Percentiles rank a stretch among this genome's conserved stretches.
phyloP scores from a whole-genome alignment of 164 flowering plant genomes.

The Stephania japonica region DNA sequence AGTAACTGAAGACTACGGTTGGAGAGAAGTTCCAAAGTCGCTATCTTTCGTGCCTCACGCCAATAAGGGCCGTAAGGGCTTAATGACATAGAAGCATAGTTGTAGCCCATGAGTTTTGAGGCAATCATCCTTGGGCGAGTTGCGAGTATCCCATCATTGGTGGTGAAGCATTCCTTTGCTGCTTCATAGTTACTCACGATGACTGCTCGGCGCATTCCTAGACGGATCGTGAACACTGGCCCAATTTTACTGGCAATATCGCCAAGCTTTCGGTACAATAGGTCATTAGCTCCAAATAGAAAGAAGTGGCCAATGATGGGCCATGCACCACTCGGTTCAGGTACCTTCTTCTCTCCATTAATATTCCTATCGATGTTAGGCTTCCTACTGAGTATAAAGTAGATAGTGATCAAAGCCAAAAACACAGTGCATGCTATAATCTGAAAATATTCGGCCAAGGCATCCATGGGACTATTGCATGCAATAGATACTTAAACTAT shows the following conservation, averaged over 20 bases:
- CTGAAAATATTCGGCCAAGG: too few species aligned
- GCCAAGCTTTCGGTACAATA: neutral
- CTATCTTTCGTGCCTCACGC: conserved; percentile 15
- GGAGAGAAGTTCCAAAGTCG: conserved; percentile 17
- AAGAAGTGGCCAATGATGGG: conserved; percentile 16
- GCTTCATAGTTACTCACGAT: conserved; percentile 17
- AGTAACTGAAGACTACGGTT: conserved; percentile 10
- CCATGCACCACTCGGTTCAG: conserved; percentile 1
- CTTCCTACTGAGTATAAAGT: too few species aligned
- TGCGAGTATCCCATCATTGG: conserved; percentile 13
- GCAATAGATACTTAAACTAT: too few species aligned
- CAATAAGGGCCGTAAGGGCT: conserved; percentile 6
- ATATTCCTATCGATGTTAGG: neutral
- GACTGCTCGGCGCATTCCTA: conserved; percentile 13
- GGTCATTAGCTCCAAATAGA: neutral
- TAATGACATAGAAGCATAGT: neutral
- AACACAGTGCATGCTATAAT: too few species aligned
- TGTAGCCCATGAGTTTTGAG: conserved; percentile 1
- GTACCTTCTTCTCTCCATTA: neutral
- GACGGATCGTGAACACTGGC: conserved; percentile 16
- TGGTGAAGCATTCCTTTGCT: conserved; percentile 26
- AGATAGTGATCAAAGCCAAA: too few species aligned
- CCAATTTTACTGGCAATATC: conserved; percentile 18
- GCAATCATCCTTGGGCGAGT: conserved; percentile 7
- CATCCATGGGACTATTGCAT: too few species aligned